Evolutionary conservation across 768 basidiomycete genomes (phyloP).

Genomic region (Suillus variegatus): DNA sequence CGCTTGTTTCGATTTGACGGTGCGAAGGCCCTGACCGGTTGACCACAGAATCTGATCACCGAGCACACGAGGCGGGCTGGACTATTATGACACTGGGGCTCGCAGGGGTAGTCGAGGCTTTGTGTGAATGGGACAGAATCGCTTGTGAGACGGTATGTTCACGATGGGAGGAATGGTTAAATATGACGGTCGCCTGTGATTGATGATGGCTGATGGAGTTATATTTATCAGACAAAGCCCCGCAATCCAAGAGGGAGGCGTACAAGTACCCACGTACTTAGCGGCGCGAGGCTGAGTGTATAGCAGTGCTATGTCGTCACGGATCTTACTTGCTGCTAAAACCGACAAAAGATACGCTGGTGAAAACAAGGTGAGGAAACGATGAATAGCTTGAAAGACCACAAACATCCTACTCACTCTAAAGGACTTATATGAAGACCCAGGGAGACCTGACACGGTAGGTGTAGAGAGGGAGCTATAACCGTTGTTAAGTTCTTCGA

Average conservation of each 20-base stretch:
- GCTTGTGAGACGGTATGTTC: neutral
- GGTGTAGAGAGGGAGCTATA: neutral
- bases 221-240: neutral
- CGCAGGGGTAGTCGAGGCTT: neutral
- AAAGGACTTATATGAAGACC: neutral
- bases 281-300: neutral
- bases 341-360: neutral
- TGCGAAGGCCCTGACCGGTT: slow-evolving; percentile 2
- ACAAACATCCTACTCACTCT: neutral
- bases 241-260: neutral
- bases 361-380: neutral
- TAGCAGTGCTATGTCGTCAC: slow-evolving; percentile 1
- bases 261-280: neutral
- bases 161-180: slow-evolving; percentile 1
- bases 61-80: slow-evolving; percentile 1
- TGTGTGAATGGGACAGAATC: neutral
- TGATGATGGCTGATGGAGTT: neutral
- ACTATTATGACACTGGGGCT: neutral
- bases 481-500: neutral
- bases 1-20: neutral
- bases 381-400: too few species aligned
- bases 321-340: neutral
- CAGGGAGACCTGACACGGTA: neutral
- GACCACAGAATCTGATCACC: neutral
- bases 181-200: neutral